Percentiles rank a stretch among this genome's conserved stretches.
These are phyloP conservation scores for Vitis hybrid DNA, from an alignment of 177 flowering plant species.

Conservation along the genomic window DNA sequence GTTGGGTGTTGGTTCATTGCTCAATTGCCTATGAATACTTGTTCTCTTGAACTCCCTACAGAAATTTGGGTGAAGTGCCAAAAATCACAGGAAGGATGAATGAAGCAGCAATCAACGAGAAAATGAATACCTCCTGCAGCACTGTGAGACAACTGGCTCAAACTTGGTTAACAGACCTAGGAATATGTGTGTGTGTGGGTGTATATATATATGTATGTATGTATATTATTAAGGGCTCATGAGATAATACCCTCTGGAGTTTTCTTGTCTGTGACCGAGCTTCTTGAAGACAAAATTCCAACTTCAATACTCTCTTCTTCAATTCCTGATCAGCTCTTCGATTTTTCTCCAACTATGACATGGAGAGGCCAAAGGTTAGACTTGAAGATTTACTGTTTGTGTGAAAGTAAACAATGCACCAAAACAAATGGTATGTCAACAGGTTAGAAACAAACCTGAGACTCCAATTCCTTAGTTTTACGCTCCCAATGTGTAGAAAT, in stretches of 20 bases:
- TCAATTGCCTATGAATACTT: too few species aligned
- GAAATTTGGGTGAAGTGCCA: too few species aligned
- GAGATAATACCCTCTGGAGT: conserved; percentile 74
- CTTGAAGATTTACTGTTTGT: not conserved
- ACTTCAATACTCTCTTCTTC: conserved; percentile 84
- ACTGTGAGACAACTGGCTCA: too few species aligned
- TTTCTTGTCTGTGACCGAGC: conserved; percentile 87
- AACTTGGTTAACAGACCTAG: too few species aligned
- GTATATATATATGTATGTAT: too few species aligned
- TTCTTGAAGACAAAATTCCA: conserved; percentile 94
- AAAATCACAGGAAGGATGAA: too few species aligned
- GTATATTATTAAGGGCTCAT: too few species aligned
- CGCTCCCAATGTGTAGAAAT: conserved; percentile 91
- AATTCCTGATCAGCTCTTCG: conserved; percentile 82
- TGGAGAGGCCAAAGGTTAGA: conserved; percentile 7
- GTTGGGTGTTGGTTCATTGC: too few species aligned
- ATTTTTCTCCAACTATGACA: conserved; percentile 75
- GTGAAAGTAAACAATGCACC: not conserved
- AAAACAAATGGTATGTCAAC: not conserved
- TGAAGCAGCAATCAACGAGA: too few species aligned
- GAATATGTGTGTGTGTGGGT: too few species aligned
- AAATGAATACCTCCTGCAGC: too few species aligned
- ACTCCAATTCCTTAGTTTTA: conserved; percentile 80
- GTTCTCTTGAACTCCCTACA: too few species aligned
- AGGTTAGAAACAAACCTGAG: conserved; percentile 51